Base-by-base conservation (phyloP, 176 grass and related monocot species). In the Zizania latifolia region DNA sequence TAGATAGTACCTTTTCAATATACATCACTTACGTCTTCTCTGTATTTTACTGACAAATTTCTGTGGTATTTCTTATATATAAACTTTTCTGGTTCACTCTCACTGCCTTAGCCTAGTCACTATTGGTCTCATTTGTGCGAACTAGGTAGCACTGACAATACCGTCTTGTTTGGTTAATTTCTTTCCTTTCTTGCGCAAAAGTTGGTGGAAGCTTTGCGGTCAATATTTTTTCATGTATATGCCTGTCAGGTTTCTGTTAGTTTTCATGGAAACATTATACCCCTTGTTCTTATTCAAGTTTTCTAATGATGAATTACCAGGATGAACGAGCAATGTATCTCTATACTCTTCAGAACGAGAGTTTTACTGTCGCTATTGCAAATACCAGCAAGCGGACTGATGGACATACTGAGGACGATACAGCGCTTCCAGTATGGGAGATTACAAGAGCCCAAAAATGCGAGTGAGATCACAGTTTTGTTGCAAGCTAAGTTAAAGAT, bases 321-420 rank as follows among this genome's bases (percentile, higher is more conserved):
- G 94, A 94, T 31, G 94, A 98, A 65, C 89, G 80, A 56, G 88
- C 84, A 59, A 92, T 98, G 91, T 98, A 94, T 76, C 88, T 98
- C 34, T 93, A 83, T 63, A 86, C 94, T 39, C 84, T 98, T 32
- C 83, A 83, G 71, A 85, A 88, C 4, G 91, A 98, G 73, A 89
- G 73, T 9, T 93, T 90, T 69, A 87, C 78, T 2, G 86, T 94
- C 4, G 84, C 89, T 22, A 56, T 98, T 8, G 76, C 92, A 59
- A 89, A 98, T 85, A 83, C 86, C 71, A 92, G 76, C 36, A 83
- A 78, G 67, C 75, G 45, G 53, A 13, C 55, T 4, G 51, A 60
- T 5, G 61, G 9, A 13, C 79, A 62, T 77, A 19, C 27, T 10
- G 57, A 32, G 65, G 41, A 58, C 14, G 30, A 84, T 26, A 43